Evolutionary conservation across 2,329 filamentous ascomycete genomes (phyloP).

Genomic region (Cladosporium sp.): DNA sequence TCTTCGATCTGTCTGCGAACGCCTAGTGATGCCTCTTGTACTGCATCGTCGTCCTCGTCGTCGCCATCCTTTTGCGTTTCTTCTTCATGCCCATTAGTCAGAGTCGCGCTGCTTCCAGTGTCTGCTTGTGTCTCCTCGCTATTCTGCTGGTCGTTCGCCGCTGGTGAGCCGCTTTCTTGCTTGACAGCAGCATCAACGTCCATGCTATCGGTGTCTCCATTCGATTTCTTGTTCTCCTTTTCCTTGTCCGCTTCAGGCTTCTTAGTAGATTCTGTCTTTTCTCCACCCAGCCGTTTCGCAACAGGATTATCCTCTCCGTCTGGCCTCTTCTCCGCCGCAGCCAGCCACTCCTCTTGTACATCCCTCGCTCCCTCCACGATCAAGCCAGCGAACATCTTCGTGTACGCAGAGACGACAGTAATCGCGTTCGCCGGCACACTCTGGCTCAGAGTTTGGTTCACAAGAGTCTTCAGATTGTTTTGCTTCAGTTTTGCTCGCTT

Average conservation of each 20-base stretch:
- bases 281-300: slow-evolving; percentile 20
- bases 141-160: slow-evolving; percentile 50
- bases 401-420: slow-evolving; percentile 68
- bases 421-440: slow-evolving; percentile 70
- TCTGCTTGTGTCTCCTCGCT: slow-evolving; percentile 33
- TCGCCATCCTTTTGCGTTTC: neutral
- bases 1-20: slow-evolving; percentile 24
- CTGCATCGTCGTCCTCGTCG: neutral
- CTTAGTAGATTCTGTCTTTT: slow-evolving; percentile 26
- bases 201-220: slow-evolving; percentile 15
- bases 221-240: slow-evolving; percentile 13
- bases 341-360: slow-evolving; percentile 57
- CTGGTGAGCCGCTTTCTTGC: slow-evolving; percentile 8
- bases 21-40: slow-evolving; percentile 9
- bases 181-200: slow-evolving; percentile 5
- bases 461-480: slow-evolving; percentile 65
- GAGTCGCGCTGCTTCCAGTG: neutral
- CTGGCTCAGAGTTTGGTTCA: slow-evolving; percentile 76
- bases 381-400: slow-evolving; percentile 72
- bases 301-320: slow-evolving; percentile 46
- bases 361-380: slow-evolving; percentile 67
- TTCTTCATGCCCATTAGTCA: neutral
- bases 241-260: slow-evolving; percentile 15
- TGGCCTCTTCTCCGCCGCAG: slow-evolving; percentile 48
- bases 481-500: slow-evolving; percentile 64